These are phyloP conservation scores for Xylaria sp. DNA, from an alignment of 2,329 filamentous ascomycete species.

Conservation along the genomic window DNA sequence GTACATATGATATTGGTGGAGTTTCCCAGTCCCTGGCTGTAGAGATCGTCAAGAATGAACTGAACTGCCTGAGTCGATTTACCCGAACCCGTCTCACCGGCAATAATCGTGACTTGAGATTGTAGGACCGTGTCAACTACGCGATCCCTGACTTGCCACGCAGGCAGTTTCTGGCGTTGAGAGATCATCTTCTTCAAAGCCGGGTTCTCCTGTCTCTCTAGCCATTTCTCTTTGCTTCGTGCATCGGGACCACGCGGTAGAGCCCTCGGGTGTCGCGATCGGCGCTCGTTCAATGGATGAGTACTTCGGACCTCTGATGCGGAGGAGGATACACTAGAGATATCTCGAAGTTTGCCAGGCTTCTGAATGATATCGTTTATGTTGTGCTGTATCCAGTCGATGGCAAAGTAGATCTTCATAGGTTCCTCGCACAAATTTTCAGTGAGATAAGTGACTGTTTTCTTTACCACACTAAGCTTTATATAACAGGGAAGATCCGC, in stretches of 20 bases:
- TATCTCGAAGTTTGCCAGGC: conserved; percentile 77
- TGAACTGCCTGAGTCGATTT: conserved; percentile 97
- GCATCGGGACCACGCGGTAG: conserved; percentile 60
- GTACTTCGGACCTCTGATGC: conserved; percentile 48
- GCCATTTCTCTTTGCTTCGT: conserved; percentile 63
- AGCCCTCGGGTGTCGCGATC: conserved; percentile 47
- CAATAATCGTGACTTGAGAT: conserved; percentile 91
- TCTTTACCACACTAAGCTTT: conserved; percentile 78
- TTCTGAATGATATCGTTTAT: conserved; percentile 76
- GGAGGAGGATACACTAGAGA: conserved; percentile 70
- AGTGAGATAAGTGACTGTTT: conserved; percentile 65
- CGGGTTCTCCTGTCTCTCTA: conserved; percentile 57
- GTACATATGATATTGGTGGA: conserved; percentile 90
- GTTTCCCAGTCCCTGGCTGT: conserved; percentile 66
- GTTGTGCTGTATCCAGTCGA: conserved; percentile 87
- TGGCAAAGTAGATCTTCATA: conserved; percentile 80
- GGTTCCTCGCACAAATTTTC: conserved; percentile 72
- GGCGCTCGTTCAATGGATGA: conserved; percentile 31
- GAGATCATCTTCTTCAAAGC: conserved; percentile 70
- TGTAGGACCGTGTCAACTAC: conserved; percentile 70
- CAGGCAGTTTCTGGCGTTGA: conserved; percentile 70
- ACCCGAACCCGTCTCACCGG: conserved; percentile 92
- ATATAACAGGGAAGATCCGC: conserved; percentile 83
- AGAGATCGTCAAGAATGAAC: conserved; percentile 89
- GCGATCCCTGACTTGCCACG: conserved; percentile 74